A percentile compares a stretch with the other conserved stretches of the same genome.
These are phyloP conservation scores for Dioscorea zingiberensis DNA, from an alignment of 106 monocot genomes.

Conservation along the genomic window DNA sequence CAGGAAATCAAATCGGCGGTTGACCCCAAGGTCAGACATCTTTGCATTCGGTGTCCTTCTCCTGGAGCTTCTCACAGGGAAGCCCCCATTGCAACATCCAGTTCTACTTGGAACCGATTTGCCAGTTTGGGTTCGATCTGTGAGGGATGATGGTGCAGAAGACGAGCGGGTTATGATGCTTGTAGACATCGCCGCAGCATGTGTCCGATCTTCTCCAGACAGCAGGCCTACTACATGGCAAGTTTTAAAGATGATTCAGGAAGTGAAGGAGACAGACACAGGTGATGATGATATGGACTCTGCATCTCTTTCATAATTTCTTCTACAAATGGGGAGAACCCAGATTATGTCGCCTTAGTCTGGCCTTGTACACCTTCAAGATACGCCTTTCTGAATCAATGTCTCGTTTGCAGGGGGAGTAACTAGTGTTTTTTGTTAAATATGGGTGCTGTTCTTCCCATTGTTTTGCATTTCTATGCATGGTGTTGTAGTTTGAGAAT, in stretches of 20 bases:
- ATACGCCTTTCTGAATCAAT: too few relatives aligned
- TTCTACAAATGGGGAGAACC: too few relatives aligned
- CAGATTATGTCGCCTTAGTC: too few relatives aligned
- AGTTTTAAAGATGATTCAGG: constrained; percentile 91
- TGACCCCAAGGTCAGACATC: constrained; percentile 74
- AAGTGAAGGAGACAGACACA: constrained; percentile 50
- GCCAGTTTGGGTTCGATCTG: constrained; percentile 57
- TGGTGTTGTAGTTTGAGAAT: too few relatives aligned
- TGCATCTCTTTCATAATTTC: not conserved
- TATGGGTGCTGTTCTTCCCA: too few relatives aligned
- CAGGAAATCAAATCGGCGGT: constrained; percentile 30
- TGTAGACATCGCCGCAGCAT: constrained; percentile 49
- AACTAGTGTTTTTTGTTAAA: too few relatives aligned
- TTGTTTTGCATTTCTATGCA: too few relatives aligned
- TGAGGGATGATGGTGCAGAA: constrained; percentile 53
- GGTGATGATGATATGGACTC: constrained; percentile 27
- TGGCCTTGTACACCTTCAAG: too few relatives aligned
- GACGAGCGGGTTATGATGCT: constrained; percentile 74
- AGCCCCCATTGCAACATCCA: constrained; percentile 45
- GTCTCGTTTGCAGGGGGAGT: too few relatives aligned
- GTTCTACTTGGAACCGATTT: constrained; percentile 33
- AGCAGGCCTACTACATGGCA: constrained; percentile 83
- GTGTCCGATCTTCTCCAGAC: constrained; percentile 60
- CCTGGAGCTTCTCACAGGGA: constrained; percentile 74
- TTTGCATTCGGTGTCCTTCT: constrained; percentile 83